Evolutionary conservation across 805 yeast species (phyloP).

Genomic region (Kazachstania martiniae): DNA sequence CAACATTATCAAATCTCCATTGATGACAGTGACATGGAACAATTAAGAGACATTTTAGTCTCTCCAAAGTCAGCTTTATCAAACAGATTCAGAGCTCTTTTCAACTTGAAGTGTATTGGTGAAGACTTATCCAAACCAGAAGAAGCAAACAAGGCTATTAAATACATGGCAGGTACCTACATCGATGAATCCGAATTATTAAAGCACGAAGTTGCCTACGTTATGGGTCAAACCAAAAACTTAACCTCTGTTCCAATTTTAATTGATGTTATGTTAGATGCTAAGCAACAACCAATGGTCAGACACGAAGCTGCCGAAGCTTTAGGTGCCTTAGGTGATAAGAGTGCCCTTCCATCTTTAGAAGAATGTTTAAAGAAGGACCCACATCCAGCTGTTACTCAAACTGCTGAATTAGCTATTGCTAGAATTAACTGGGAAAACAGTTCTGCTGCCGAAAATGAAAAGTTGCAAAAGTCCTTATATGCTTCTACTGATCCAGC

Average conservation of each 20-base stretch:
- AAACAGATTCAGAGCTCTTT: conserved; percentile 85
- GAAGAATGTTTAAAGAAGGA: conserved; percentile 56
- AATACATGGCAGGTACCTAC: conserved; percentile 80
- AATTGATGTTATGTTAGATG: conserved; percentile 55
- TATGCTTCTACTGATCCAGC: conserved; percentile 95
- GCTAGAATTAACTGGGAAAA: conserved; percentile 91
- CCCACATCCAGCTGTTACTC: conserved; percentile 79
- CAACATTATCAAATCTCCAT: conserved; percentile 28
- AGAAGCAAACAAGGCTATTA: conserved; percentile 56
- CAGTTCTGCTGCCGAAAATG: conserved; percentile 47
- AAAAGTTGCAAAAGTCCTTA: conserved; percentile 60
- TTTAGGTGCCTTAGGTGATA: conserved; percentile 87
- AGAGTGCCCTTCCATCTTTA: conserved; percentile 56
- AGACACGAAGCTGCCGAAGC: conserved; percentile 99
- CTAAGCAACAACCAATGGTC: conserved; percentile 83
- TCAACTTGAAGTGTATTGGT: conserved; percentile 80
- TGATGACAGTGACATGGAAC: conserved; percentile 40
- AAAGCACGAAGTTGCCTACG: conserved; percentile 97
- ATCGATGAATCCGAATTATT: conserved; percentile 73
- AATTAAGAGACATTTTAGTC: conserved; percentile 58
- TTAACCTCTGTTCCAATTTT: conserved; percentile 65
- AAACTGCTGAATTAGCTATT: conserved; percentile 95
- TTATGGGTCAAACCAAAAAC: conserved; percentile 90
- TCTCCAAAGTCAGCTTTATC: conserved; percentile 65
- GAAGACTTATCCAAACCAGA: conserved; percentile 48